phyloP scores from a whole-genome alignment of 2,329 filamentous ascomycete genomes.

The Harringtonia aguacate region DNA sequence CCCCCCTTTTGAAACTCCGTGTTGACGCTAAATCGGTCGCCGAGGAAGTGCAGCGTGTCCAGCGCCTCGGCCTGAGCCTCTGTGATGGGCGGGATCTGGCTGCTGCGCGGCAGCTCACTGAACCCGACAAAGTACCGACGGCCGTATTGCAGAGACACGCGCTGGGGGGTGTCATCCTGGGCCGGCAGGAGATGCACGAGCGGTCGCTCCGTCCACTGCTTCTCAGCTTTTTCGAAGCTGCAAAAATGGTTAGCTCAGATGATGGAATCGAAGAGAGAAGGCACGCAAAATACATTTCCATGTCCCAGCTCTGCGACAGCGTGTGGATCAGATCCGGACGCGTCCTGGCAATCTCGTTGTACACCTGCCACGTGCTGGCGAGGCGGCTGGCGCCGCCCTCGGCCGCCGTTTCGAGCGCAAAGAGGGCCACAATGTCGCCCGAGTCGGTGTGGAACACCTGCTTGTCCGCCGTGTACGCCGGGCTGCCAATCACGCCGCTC shows the following conservation, averaged over 20 bases:
- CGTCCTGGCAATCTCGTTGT: conserved; percentile 49
- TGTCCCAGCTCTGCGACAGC: conserved; percentile 39
- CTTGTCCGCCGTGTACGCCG: conserved; percentile 49
- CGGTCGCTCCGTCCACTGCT: conserved; percentile 36
- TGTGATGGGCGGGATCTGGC: conserved; percentile 44
- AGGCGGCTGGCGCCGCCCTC: conserved; percentile 47
- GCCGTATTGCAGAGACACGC: conserved; percentile 49
- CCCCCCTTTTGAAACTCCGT: conserved; percentile 39
- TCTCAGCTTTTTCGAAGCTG: conserved; percentile 39
- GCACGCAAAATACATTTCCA: conserved; percentile 27
- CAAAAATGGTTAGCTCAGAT: neutral
- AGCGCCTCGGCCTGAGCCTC: conserved; percentile 42
- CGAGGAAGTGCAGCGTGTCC: conserved; percentile 38
- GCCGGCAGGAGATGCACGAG: conserved; percentile 45
- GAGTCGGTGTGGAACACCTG: conserved; percentile 53
- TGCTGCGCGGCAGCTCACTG: conserved; percentile 38
- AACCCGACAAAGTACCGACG: conserved; percentile 49
- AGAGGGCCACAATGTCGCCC: conserved; percentile 48
- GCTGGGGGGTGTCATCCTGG: conserved; percentile 32
- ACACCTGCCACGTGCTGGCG: conserved; percentile 47
- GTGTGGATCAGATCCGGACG: conserved; percentile 50
- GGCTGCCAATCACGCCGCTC: conserved; percentile 35
- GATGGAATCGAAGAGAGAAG: neutral
- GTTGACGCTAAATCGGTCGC: conserved; percentile 31
- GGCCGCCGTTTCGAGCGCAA: conserved; percentile 40